Evolutionary conservation across 441 rosid genomes (phyloP).

Genomic region (Jatropha multifida): DNA sequence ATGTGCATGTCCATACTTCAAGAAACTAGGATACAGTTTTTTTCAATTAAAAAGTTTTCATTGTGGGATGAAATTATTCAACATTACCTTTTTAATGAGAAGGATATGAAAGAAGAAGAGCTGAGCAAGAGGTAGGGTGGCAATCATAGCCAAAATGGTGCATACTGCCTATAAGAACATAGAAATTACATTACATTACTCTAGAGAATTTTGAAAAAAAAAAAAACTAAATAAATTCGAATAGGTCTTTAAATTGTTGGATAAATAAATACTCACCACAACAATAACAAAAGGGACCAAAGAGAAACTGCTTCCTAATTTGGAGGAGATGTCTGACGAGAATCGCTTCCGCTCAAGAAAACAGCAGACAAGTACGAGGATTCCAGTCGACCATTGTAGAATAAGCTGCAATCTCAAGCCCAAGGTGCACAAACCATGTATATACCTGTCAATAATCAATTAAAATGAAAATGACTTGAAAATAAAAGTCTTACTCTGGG

Average conservation of each 20-base stretch:
- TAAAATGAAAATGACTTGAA: conserved; percentile 38
- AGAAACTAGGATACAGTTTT: neutral
- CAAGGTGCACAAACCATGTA: conserved; percentile 47
- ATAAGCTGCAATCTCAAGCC: conserved; percentile 95
- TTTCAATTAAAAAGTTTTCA: neutral
- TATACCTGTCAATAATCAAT: conserved; percentile 49
- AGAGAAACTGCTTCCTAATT: conserved; percentile 97
- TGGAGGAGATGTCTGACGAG: conserved; percentile 65
- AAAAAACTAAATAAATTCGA: neutral
- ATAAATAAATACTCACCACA: conserved; percentile 55
- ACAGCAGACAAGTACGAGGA: conserved; percentile 80
- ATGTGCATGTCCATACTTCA: neutral
- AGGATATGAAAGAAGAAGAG: conserved; percentile 96
- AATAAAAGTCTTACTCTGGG: conserved; percentile 36
- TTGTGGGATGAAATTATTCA: neutral
- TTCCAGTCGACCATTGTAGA: conserved; percentile 92
- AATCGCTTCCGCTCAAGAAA: conserved; percentile 71
- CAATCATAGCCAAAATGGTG: conserved; percentile 90
- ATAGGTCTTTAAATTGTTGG: neutral
- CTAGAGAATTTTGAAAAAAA: neutral
- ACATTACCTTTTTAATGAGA: conserved; percentile 78
- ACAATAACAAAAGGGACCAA: conserved; percentile 81
- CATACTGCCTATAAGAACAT: conserved; percentile 62
- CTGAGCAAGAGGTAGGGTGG: conserved; percentile 90
- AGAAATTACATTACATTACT: conserved; percentile 10